Evolutionary conservation across 768 basidiomycete genomes (phyloP), one percentile per base, ranked within the genome.

Genomic region (Cytidiella melzeri): DNA sequence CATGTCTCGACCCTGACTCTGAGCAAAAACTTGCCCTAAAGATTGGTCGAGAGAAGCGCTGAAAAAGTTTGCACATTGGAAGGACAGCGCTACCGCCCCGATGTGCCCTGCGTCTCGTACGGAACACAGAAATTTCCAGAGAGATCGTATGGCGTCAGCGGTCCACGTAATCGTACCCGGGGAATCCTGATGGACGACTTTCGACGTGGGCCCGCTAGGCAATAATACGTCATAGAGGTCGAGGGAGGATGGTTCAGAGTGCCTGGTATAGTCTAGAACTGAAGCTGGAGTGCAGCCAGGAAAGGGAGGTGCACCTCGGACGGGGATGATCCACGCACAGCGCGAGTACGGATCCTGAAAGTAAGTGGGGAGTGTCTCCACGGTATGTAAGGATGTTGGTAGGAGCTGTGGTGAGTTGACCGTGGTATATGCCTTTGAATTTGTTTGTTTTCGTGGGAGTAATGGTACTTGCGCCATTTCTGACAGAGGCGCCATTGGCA

Each of bases 241-340:
- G 12, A 37, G 18, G 5, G n/a, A 20, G 10, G n/a, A 7, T n/a
- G 19, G 36, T 27, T 37, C 30, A 27, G 4, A 18, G 1, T 10
- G 19, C 25, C 5, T 19, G 11, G 19, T 21, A n/a, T 4, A 13
- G 20, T 21, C 3, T 13, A 23, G 30, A 20, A 24, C 27, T 7
- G 43, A 19, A 21, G 47, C 13, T 13, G 9, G 20, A 4, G 24
- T 18, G 26, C 26, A 23, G 3, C 12, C 10, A 21, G 38, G 39
- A 28, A 43, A 12, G 20, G 25, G 18, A 18, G 30, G 55, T 23
- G 51, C 59, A 13, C 81, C 81, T 11, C 80, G 73, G 4, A 83
- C 60, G 36, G 81, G 81, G 30, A 83, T 69, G 13, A 82, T 57
- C 81, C 81, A 83, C 6, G 76, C 73, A 42, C 64, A 66, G 43